phyloP scores from a whole-genome alignment of 495 filamentous ascomycete genomes.

The Hyaloscypha variabilis region DNA sequence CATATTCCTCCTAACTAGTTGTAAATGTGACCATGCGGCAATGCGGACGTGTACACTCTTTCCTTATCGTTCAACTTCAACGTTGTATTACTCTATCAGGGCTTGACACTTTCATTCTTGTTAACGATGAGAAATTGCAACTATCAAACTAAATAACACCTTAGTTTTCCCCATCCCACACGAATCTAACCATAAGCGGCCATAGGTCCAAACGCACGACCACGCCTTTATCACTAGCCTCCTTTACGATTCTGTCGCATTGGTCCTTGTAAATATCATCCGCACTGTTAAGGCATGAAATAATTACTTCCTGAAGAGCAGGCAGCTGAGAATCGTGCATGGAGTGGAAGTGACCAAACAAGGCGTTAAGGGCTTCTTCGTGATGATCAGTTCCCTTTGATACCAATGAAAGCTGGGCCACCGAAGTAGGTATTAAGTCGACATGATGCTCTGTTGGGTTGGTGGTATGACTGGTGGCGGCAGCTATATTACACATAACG shows the following conservation, averaged over 20 bases:
- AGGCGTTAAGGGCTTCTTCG: slow-evolving; percentile 17
- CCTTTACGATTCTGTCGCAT: slow-evolving; percentile 8
- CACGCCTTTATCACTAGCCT: slow-evolving; percentile 11
- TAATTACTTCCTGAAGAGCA: slow-evolving; percentile 21
- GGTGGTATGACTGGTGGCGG: slow-evolving; percentile 24
- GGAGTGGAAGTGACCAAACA: slow-evolving; percentile 17
- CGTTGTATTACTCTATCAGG: slow-evolving; percentile 4
- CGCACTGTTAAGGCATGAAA: slow-evolving; percentile 15
- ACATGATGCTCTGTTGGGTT: slow-evolving; percentile 28
- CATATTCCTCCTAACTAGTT: no score
- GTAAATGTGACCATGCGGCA: no score
- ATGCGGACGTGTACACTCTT: no score
- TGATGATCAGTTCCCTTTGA: slow-evolving; percentile 27
- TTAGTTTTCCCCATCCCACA: slow-evolving; percentile 9
- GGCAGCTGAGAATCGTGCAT: slow-evolving; percentile 15
- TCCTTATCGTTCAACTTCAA: slow-evolving; percentile 8
- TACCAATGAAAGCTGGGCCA: slow-evolving; percentile 32
- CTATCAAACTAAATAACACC: slow-evolving; percentile 6
- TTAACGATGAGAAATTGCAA: slow-evolving; percentile 1
- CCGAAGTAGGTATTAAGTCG: slow-evolving; percentile 36
- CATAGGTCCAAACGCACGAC: not conserved
- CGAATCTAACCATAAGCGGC: not conserved
- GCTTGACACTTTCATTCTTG: slow-evolving; percentile 12
- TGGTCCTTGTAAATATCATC: slow-evolving; percentile 17
- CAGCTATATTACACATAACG: slow-evolving; percentile 37